Percentiles rank a stretch among this genome's conserved stretches.
phyloP scores from a whole-genome alignment of 352 stramenopile species.

The Globisporangium alternatum region DNA sequence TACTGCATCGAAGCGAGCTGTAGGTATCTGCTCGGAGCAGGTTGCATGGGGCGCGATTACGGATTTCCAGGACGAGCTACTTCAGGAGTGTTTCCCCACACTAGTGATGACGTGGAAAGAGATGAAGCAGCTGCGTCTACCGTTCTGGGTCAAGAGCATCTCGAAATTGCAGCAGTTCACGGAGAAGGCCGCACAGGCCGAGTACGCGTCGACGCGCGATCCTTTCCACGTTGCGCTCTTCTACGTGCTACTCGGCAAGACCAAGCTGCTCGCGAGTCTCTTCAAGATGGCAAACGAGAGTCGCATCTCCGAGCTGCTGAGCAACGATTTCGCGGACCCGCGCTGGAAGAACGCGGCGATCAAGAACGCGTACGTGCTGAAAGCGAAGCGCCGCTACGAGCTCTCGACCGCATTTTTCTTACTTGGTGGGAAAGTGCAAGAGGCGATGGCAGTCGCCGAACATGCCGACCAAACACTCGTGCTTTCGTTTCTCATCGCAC shows the following conservation, averaged over 20 bases:
- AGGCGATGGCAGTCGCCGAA: conserved; percentile 73
- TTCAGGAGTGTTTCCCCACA: conserved; percentile 68
- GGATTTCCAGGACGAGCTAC: conserved; percentile 57
- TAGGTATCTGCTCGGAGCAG: conserved; percentile 75
- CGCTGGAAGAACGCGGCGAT: conserved; percentile 86
- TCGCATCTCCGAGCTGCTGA: conserved; percentile 74
- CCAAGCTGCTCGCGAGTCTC: conserved; percentile 69
- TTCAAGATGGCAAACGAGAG: conserved; percentile 84
- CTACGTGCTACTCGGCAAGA: conserved; percentile 86
- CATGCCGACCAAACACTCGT: conserved; percentile 72
- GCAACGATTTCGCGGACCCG: conserved; percentile 78
- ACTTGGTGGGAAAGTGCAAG: conserved; percentile 69
- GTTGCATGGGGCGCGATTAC: conserved; percentile 69
- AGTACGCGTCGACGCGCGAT: conserved; percentile 72
- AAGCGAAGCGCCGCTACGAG: conserved; percentile 80
- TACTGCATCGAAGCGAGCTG: not conserved
- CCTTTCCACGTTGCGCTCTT: conserved; percentile 85
- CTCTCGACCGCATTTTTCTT: conserved; percentile 84
- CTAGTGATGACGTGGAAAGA: conserved; percentile 60
- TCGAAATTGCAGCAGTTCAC: conserved; percentile 49
- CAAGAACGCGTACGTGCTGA: conserved; percentile 90
- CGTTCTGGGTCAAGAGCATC: conserved; percentile 75
- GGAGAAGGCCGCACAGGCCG: conserved; percentile 72
- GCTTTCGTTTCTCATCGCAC: conserved; percentile 76
- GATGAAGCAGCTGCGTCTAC: conserved; percentile 57